Conservation (phyloP, 192 early-diverging fungal species). For the Coemansia sp. region DNA sequence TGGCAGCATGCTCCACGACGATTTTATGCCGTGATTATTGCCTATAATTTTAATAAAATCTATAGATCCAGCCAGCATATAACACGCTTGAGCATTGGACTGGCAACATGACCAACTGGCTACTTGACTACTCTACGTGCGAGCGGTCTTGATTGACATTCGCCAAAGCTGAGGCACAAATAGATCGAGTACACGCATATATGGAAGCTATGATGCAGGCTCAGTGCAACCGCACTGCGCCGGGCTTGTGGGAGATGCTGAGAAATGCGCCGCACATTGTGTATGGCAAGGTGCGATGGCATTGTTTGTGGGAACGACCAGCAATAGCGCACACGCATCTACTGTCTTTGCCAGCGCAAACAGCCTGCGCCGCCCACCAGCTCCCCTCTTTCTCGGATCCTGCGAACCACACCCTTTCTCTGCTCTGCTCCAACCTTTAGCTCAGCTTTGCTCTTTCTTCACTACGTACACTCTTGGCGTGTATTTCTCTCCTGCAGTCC, state of each 20-base stretch:
- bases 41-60: background rate
- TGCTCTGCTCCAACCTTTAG: conserved; percentile 1
- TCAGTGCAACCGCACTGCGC: background rate
- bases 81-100: too few relatives aligned
- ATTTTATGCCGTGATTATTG: conserved; percentile 42
- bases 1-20: conserved; percentile 60
- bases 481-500: conserved; percentile 9
- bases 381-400: conserved; percentile 5
- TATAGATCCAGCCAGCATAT: too few relatives aligned
- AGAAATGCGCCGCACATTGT: conserved; percentile 1
- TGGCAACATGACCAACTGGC: too few relatives aligned
- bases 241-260: background rate
- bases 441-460: conserved; percentile 4
- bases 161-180: too few relatives aligned
- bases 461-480: background rate
- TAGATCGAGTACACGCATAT: too few relatives aligned
- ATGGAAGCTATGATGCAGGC: too few relatives aligned
- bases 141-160: too few relatives aligned
- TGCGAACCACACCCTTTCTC: background rate
- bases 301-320: conserved; percentile 1
- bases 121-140: too few relatives aligned
- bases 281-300: conserved; percentile 1
- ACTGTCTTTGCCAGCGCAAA: conserved; percentile 2
- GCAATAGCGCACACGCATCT: conserved; percentile 4
- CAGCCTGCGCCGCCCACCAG: background rate